phyloP scores from a whole-genome alignment of 352 stramenopile genomes.

The Bremia lactucae region DNA sequence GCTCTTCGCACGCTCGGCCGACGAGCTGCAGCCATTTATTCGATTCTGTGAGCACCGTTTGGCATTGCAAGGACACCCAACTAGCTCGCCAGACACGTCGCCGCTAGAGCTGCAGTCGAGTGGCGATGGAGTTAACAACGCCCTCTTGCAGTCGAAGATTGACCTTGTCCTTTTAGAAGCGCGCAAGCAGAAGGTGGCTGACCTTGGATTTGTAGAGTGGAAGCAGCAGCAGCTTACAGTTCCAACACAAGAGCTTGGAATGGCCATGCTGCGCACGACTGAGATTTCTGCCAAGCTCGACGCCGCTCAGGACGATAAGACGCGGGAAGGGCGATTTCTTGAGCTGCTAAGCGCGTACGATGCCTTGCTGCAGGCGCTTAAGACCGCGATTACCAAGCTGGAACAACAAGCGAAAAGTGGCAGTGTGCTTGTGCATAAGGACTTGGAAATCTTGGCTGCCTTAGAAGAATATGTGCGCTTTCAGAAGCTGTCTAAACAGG shows the following conservation, averaged over 20 bases:
- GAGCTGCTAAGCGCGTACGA: slow-evolving; percentile 71
- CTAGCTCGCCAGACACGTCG: slow-evolving; percentile 20
- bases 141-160: slow-evolving; percentile 77
- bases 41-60: slow-evolving; percentile 79
- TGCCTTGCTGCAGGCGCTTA: slow-evolving; percentile 51
- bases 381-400: slow-evolving; percentile 46
- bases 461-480: slow-evolving; percentile 71
- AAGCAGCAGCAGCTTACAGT: slow-evolving; percentile 69
- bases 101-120: slow-evolving; percentile 44
- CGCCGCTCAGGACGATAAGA: slow-evolving; percentile 45
- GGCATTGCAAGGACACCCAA: slow-evolving; percentile 41
- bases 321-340: slow-evolving; percentile 54
- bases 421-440: slow-evolving; percentile 53
- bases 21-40: slow-evolving; percentile 77
- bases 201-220: slow-evolving; percentile 68
- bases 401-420: slow-evolving; percentile 75
- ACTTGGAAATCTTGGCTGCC: slow-evolving; percentile 51
- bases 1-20: slow-evolving; percentile 52
- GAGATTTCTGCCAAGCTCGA: slow-evolving; percentile 59
- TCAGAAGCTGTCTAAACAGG: slow-evolving; percentile 63
- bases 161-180: slow-evolving; percentile 73
- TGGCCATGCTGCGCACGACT: slow-evolving; percentile 63
- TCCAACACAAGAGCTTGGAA: slow-evolving; percentile 55
- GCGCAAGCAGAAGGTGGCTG: slow-evolving; percentile 78
- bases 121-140: slow-evolving; percentile 58